Evolutionary conservation across 2,329 filamentous ascomycete species (phyloP).

Genomic region (Lachnellula subtilissima): DNA sequence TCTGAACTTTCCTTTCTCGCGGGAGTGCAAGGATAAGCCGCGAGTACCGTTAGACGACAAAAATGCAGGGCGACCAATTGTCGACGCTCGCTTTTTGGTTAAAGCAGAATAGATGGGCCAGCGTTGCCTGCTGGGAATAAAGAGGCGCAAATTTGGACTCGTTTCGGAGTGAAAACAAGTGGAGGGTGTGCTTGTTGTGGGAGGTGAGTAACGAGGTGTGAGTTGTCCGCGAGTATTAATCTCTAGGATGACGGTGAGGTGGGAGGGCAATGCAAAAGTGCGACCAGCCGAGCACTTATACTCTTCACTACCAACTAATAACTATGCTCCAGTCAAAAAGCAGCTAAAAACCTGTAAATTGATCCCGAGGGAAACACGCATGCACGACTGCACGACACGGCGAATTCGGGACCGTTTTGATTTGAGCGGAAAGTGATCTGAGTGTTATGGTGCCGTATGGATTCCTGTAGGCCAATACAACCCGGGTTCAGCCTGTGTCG

Average conservation of each 20-base stretch:
- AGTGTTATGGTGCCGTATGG: not conserved
- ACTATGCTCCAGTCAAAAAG: constrained; percentile 1
- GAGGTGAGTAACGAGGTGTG: constrained; percentile 2
- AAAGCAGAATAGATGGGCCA: constrained; percentile 12
- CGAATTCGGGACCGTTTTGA: not conserved
- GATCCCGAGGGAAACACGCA: too few relatives aligned
- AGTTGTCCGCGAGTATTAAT: constrained; percentile 8
- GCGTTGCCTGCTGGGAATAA: constrained; percentile 20
- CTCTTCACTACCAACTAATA: constrained; percentile 1
- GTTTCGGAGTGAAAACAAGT: constrained; percentile 18
- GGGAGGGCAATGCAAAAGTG: constrained; percentile 14
- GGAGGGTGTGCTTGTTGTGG: constrained; percentile 3
- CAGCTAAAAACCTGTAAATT: not conserved
- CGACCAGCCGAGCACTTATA: constrained; percentile 26
- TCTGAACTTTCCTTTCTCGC: constrained; percentile 3
- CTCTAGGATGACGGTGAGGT: constrained; percentile 9
- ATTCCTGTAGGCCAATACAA: not conserved
- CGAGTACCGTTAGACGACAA: constrained; percentile 9
- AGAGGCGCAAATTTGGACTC: constrained; percentile 13
- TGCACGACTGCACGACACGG: not conserved
- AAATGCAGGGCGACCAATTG: constrained; percentile 22
- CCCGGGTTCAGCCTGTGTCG: constrained; percentile 26
- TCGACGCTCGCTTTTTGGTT: constrained; percentile 4
- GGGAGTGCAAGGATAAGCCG: constrained; percentile 16
- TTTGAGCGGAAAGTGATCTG: not conserved